Evolutionary conservation across 2,329 filamentous ascomycete genomes (phyloP).

Genomic region (Didymellaceae sp.): DNA sequence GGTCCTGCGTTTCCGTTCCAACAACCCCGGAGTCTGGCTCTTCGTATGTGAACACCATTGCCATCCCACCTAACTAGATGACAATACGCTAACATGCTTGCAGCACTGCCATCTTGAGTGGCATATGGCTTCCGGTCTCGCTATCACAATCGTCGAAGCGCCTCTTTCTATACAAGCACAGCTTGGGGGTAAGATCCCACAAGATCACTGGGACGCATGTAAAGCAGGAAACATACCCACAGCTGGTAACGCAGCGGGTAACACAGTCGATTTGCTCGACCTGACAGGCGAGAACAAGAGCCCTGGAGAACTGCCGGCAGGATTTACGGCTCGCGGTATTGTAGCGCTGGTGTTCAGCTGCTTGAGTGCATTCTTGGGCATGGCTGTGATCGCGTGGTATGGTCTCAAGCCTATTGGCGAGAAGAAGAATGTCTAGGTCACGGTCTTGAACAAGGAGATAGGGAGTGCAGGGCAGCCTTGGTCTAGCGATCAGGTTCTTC

Average conservation of each 20-base stretch:
- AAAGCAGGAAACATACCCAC: slow-evolving; percentile 58
- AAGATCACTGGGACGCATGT: slow-evolving; percentile 67
- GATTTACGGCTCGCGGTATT: slow-evolving; percentile 74
- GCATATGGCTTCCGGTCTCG: slow-evolving; percentile 55
- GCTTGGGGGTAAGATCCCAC: slow-evolving; percentile 63
- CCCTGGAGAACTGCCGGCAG: slow-evolving; percentile 65
- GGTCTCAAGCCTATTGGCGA: slow-evolving; percentile 53
- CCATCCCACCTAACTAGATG: not conserved
- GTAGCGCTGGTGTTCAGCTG: slow-evolving; percentile 77
- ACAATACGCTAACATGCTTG: not conserved
- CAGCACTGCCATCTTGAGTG: slow-evolving; percentile 47
- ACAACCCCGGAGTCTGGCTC: slow-evolving; percentile 55
- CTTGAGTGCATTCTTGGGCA: slow-evolving; percentile 71
- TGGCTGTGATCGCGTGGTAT: slow-evolving; percentile 72
- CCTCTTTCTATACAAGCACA: slow-evolving; percentile 65
- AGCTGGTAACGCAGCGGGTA: slow-evolving; percentile 76
- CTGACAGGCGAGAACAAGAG: slow-evolving; percentile 58
- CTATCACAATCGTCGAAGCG: slow-evolving; percentile 59
- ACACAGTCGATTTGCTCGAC: slow-evolving; percentile 68
- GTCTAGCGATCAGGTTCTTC: too few species aligned
- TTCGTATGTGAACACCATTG: slow-evolving; percentile 19
- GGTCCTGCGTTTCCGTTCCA: slow-evolving; percentile 61
- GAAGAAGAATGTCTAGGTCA: slow-evolving; percentile 1
- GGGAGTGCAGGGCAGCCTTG: too few species aligned
- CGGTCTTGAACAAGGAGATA: not conserved